Percentiles rank a stretch among this genome's conserved stretches.
Conservation (phyloP, 345 rosid genomes). For the Aethionema arabicum region DNA sequence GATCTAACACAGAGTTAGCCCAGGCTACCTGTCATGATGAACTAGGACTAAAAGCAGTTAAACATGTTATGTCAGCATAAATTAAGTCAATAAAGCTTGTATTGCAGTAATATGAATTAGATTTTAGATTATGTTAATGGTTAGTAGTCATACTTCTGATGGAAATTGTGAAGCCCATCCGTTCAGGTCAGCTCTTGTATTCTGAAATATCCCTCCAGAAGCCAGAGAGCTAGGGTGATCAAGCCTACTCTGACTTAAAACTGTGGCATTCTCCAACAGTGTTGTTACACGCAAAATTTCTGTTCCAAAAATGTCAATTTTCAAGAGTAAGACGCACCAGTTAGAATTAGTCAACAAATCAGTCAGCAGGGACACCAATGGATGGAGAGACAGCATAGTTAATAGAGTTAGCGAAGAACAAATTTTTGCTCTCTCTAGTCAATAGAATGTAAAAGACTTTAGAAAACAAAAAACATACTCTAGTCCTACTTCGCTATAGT, state of each 20-base stretch:
- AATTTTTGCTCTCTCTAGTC: conserved; percentile 30
- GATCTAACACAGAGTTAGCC: conserved; percentile 40
- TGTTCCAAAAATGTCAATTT: conserved; percentile 97
- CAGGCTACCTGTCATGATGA: conserved; percentile 46
- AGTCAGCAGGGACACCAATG: conserved; percentile 65
- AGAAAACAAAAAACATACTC: conserved; percentile 19
- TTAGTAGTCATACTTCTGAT: conserved; percentile 99
- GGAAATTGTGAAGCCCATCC: conserved; percentile 94
- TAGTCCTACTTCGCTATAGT: too few species aligned
- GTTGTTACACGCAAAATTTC: conserved; percentile 98
- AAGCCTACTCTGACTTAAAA: conserved; percentile 96
- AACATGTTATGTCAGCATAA: conserved; percentile 56
- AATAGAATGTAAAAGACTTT: conserved; percentile 19
- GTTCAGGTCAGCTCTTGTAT: conserved; percentile 90
- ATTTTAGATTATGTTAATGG: conserved; percentile 86
- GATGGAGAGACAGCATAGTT: conserved; percentile 53
- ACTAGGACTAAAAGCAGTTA: conserved; percentile 41
- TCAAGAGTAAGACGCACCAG: conserved; percentile 92
- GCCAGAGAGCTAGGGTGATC: conserved; percentile 93
- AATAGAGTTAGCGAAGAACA: conserved; percentile 53
- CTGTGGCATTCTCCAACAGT: conserved; percentile 98
- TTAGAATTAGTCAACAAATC: conserved; percentile 74
- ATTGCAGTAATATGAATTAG: conserved; percentile 55
- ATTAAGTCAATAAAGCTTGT: conserved; percentile 50
- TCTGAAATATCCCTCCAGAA: conserved; percentile 88